Conservation (phyloP, 2,329 filamentous ascomycete species). For the Neocatenulostroma microsporum region DNA sequence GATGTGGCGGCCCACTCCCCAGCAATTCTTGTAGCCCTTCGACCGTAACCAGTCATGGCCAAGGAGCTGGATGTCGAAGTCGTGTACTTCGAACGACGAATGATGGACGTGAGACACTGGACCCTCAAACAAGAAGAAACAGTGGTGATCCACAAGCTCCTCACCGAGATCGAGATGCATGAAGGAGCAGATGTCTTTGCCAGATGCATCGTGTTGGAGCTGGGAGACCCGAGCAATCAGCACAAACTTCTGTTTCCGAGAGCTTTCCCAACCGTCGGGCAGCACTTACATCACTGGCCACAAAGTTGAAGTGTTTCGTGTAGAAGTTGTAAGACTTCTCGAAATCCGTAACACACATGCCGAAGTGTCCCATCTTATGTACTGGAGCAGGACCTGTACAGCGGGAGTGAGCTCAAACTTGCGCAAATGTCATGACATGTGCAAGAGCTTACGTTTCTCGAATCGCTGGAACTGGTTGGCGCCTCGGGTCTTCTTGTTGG, state of each 20-base stretch:
- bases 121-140: slow-evolving; percentile 43
- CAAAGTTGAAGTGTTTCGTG: slow-evolving; percentile 41
- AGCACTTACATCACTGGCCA: slow-evolving; percentile 34
- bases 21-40: slow-evolving; percentile 57
- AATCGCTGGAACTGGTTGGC: too few species aligned
- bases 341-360: slow-evolving; percentile 33
- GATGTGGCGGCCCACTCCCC: slow-evolving; percentile 64
- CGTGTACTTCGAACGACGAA: slow-evolving; percentile 61
- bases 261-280: too few species aligned
- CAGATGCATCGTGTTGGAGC: slow-evolving; percentile 9
- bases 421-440: too few species aligned
- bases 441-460: too few species aligned
- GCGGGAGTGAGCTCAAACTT: slow-evolving; percentile 37
- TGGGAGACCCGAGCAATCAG: too few species aligned
- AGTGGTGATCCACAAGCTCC: slow-evolving; percentile 48
- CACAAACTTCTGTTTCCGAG: too few species aligned
- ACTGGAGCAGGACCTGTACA: slow-evolving; percentile 45
- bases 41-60: slow-evolving; percentile 61
- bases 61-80: slow-evolving; percentile 62
- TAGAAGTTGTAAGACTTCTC: slow-evolving; percentile 27
- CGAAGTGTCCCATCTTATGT: slow-evolving; percentile 45
- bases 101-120: slow-evolving; percentile 53
- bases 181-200: slow-evolving; percentile 33
- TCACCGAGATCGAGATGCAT: slow-evolving; percentile 48
- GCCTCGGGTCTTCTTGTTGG: slow-evolving; percentile 32